Conservation (phyloP, 1,284 basidiomycete species). For the Tremellales sp. region DNA sequence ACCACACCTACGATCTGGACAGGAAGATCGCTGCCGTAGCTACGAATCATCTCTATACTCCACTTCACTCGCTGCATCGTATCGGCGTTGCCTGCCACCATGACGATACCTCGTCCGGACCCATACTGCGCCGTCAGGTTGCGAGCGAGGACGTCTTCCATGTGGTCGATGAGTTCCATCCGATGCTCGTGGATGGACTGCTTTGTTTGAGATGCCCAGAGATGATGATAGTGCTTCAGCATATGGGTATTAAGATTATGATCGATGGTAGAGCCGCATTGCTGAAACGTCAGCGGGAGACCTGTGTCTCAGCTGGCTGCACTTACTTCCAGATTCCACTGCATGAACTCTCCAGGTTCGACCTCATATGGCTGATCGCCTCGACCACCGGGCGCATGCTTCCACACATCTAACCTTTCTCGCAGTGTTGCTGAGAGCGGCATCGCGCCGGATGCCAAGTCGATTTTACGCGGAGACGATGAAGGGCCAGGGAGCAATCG, state of each 20-base stretch:
- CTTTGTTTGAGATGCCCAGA: slow-evolving; percentile 46
- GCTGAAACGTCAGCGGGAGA: slow-evolving; percentile 17
- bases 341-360: slow-evolving; percentile 44
- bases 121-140: slow-evolving; percentile 24
- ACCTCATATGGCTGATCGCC: slow-evolving; percentile 39
- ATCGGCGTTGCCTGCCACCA: slow-evolving; percentile 53
- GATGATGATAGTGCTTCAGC: slow-evolving; percentile 37
- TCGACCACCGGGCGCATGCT: slow-evolving; percentile 45
- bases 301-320: neutral
- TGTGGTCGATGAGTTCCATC: slow-evolving; percentile 41
- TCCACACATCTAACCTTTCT: slow-evolving; percentile 49
- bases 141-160: slow-evolving; percentile 28
- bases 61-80: slow-evolving; percentile 49
- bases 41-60: slow-evolving; percentile 46
- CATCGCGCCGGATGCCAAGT: slow-evolving; percentile 45
- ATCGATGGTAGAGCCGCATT: slow-evolving; percentile 34
- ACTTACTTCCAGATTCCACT: slow-evolving; percentile 44
- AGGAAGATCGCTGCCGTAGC: slow-evolving; percentile 43
- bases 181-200: slow-evolving; percentile 36
- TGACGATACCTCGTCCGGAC: slow-evolving; percentile 49
- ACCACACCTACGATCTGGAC: slow-evolving; percentile 45
- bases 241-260: slow-evolving; percentile 47
- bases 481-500: too few relatives aligned
- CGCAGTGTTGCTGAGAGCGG: slow-evolving; percentile 42
- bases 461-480: slow-evolving; percentile 25